These are phyloP conservation scores for Didymella glomerata DNA, from an alignment of 2,329 filamentous ascomycete species.

Conservation along the genomic window DNA sequence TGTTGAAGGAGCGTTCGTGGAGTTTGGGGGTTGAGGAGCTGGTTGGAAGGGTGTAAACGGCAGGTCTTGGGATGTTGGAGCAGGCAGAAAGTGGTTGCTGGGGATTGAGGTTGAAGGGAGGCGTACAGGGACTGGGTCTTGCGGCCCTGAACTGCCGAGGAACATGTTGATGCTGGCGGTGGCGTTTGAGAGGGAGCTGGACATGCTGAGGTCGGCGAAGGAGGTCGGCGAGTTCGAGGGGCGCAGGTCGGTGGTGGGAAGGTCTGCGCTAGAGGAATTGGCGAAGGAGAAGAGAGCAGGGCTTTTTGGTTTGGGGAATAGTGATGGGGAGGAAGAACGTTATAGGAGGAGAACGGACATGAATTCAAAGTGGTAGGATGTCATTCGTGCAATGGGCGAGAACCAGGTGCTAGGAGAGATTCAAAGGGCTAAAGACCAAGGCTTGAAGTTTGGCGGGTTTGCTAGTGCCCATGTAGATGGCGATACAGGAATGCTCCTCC, in stretches of 20 bases:
- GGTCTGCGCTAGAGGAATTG: neutral
- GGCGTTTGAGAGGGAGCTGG: constrained; percentile 7
- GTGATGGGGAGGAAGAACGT: neutral
- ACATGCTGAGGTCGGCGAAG: neutral
- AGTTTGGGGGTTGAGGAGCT: neutral
- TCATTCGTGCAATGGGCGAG: neutral
- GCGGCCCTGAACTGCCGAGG: neutral
- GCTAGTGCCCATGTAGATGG: neutral
- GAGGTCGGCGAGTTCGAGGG: neutral
- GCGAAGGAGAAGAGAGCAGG: neutral
- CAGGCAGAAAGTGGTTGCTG: neutral
- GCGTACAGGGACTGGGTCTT: neutral
- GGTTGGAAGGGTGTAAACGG: neutral
- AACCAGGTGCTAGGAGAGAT: neutral
- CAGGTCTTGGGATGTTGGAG: constrained; percentile 1
- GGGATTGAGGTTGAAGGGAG: neutral
- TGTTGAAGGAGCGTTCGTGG: neutral
- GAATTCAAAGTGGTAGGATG: constrained; percentile 5
- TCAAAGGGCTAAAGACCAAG: neutral
- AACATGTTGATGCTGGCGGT: constrained; percentile 1
- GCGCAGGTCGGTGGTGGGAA: constrained; percentile 8
- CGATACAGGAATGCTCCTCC: neutral
- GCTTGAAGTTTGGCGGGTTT: neutral
- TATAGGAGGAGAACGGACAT: neutral
- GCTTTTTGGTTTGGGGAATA: neutral